phyloP scores from a whole-genome alignment of 148 eudicot species.

The Amaranthus cruentus region DNA sequence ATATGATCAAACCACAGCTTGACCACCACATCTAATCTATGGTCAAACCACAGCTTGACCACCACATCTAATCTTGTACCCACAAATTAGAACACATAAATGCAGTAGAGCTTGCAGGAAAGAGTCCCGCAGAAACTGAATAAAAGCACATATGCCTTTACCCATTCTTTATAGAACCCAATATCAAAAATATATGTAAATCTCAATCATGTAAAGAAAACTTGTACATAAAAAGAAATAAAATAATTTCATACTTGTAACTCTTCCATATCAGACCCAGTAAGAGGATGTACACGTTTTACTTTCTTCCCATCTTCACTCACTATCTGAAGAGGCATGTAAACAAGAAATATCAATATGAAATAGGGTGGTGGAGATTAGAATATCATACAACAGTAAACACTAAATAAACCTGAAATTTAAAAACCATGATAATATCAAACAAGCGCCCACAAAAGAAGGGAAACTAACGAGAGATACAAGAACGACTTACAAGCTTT shows the following conservation, averaged over 20 bases:
- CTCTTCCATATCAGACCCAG: constrained; percentile 83
- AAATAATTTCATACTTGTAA: constrained; percentile 53
- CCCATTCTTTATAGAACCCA: not conserved
- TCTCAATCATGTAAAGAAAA: not conserved
- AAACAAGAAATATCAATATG: constrained; percentile 7
- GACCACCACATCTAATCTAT: too few species aligned
- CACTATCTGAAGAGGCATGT: constrained; percentile 50
- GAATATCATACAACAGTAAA: not conserved
- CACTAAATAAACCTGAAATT: too few species aligned
- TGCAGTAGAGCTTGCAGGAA: too few species aligned
- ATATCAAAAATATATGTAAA: not conserved
- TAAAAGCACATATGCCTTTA: not conserved
- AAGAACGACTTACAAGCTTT: constrained; percentile 62
- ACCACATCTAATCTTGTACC: too few species aligned
- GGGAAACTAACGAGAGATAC: not conserved
- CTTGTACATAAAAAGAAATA: constrained; percentile 5
- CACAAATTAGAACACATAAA: too few species aligned
- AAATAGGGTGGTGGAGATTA: constrained; percentile 2
- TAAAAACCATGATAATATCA: too few species aligned
- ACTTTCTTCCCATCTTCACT: constrained; percentile 98
- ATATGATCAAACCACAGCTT: too few species aligned
- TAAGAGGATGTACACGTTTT: constrained; percentile 66
- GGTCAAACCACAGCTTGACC: too few species aligned
- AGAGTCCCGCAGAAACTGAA: not conserved
- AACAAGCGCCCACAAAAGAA: not conserved